A percentile compares a stretch with the other conserved stretches of the same genome.
phyloP scores from a whole-genome alignment of 2,329 filamentous ascomycete genomes.

The Nigrograna mackinnonii region DNA sequence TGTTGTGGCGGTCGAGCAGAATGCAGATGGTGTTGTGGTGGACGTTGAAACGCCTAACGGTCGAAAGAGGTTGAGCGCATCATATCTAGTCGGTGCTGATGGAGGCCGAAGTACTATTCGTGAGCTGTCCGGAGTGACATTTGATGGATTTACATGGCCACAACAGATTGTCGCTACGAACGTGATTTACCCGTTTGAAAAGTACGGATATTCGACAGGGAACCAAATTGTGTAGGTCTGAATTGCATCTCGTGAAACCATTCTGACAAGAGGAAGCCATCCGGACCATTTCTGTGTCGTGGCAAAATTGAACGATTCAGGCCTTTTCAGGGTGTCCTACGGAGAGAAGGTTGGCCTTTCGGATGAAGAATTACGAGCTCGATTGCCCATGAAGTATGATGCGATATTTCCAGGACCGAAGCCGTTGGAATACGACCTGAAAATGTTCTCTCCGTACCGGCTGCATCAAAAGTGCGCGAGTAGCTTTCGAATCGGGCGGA shows the following conservation, averaged over 20 bases:
- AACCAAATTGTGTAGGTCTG: slow-evolving; percentile 8
- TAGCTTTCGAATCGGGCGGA: slow-evolving; percentile 4
- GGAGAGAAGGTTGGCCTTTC: slow-evolving; percentile 5
- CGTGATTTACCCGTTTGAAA: slow-evolving; percentile 18
- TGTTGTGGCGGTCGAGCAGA: slow-evolving; percentile 2
- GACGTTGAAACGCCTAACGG: slow-evolving; percentile 4
- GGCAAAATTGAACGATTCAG: slow-evolving; percentile 5
- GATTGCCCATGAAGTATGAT: slow-evolving; percentile 8
- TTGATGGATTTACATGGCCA: slow-evolving; percentile 19
- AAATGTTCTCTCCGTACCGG: slow-evolving; percentile 8
- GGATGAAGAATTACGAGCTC: slow-evolving; percentile 3
- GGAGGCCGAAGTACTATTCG: slow-evolving; percentile 6
- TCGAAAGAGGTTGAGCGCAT: neutral
- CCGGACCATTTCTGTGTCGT: slow-evolving; percentile 7
- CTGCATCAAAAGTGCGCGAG: slow-evolving; percentile 10
- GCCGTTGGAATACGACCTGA: slow-evolving; percentile 9
- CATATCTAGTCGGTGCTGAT: slow-evolving; percentile 8
- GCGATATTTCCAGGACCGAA: slow-evolving; percentile 8
- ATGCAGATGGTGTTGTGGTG: neutral
- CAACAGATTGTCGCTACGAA: slow-evolving; percentile 20
- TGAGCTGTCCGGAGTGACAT: slow-evolving; percentile 8
- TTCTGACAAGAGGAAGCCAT: slow-evolving; percentile 2
- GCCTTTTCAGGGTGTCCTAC: slow-evolving; percentile 8
- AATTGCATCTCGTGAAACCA: neutral
- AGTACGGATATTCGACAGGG: slow-evolving; percentile 6